Conservation (phyloP, 225 moss, liverwort and hornwort species). For the Takakia lepidozioides region DNA sequence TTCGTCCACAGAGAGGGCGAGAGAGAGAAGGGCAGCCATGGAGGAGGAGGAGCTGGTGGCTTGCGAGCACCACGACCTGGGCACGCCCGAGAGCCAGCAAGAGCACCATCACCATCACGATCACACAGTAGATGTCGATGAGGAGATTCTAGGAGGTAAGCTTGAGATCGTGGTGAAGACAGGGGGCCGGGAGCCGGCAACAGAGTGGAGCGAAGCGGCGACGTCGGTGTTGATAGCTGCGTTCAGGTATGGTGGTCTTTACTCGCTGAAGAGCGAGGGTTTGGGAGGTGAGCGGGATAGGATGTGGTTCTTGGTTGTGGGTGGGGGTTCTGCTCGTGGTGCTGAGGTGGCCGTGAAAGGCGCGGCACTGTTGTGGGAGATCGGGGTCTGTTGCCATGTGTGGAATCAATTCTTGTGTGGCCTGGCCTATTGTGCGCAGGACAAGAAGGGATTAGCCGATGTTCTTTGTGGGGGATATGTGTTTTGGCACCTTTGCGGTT, state of each 20-base stretch:
- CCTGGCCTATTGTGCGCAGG: too few species aligned
- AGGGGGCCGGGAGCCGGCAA: conserved; percentile 46
- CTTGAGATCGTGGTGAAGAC: conserved; percentile 27
- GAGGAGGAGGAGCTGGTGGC: too few species aligned
- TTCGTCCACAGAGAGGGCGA: too few species aligned
- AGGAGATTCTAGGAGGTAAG: conserved; percentile 35
- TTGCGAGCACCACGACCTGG: too few species aligned
- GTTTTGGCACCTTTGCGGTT: background rate
- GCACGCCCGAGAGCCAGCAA: too few species aligned
- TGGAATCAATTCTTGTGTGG: background rate
- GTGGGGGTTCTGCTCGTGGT: background rate
- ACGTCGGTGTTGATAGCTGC: conserved; percentile 37
- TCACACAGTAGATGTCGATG: too few species aligned
- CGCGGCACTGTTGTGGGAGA: background rate
- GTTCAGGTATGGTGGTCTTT: conserved; percentile 52
- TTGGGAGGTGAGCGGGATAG: background rate
- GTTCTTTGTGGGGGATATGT: background rate
- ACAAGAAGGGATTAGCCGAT: too few species aligned
- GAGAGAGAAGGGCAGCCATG: too few species aligned
- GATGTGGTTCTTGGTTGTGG: background rate
- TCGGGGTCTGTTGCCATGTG: background rate
- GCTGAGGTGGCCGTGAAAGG: background rate
- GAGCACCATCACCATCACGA: too few species aligned
- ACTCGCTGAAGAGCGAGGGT: background rate
- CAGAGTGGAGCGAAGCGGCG: conserved; percentile 59